phyloP scores from a whole-genome alignment of 306 rosid genomes.

The Psophocarpus tetragonolobus region DNA sequence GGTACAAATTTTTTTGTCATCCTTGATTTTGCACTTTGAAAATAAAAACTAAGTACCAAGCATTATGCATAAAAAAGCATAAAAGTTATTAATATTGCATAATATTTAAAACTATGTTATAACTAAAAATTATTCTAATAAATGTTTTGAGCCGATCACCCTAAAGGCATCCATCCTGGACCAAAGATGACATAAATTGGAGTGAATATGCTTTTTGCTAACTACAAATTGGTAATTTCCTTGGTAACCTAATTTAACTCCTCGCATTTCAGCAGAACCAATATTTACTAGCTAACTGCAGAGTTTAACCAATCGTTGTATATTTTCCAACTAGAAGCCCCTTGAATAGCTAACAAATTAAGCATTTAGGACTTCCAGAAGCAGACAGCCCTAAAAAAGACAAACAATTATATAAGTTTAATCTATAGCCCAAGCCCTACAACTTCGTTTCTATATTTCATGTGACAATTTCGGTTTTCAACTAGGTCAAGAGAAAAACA shows the following conservation, averaged over 20 bases:
- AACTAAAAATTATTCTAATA: too few species aligned
- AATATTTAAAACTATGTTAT: too few species aligned
- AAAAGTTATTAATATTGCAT: too few species aligned
- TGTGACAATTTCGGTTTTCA: neutral
- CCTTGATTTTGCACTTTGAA: neutral
- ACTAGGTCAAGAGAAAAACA: neutral
- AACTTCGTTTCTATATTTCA: neutral
- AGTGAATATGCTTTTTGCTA: neutral
- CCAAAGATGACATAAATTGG: neutral
- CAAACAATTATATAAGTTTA: neutral
- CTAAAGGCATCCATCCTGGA: neutral
- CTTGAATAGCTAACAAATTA: constrained; percentile 1
- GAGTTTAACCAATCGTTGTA: neutral
- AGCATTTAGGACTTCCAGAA: constrained; percentile 16
- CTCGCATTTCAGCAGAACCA: neutral
- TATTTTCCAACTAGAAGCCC: neutral
- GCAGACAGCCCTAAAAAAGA: neutral
- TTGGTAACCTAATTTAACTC: neutral
- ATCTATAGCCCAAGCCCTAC: neutral
- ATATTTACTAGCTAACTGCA: neutral
- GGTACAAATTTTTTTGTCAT: too few species aligned
- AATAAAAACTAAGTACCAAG: neutral
- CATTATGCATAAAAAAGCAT: neutral
- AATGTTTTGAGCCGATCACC: too few species aligned
- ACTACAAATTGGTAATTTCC: neutral